Evolutionary conservation across 2,329 filamentous ascomycete genomes (phyloP).

Genomic region (Pyricularia pennisetigena): DNA sequence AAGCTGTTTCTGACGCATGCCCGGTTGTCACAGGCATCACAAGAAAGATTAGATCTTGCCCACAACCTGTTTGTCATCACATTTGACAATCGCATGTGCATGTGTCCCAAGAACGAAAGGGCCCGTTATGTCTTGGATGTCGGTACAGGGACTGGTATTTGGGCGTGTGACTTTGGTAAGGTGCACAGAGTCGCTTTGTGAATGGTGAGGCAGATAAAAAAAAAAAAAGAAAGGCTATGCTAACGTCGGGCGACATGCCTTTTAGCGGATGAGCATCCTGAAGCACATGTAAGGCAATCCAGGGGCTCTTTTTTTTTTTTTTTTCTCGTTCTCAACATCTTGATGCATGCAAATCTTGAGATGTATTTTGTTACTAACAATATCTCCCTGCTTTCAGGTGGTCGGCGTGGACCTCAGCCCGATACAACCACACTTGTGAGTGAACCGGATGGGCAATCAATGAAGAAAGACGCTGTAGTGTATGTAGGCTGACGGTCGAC

Average conservation of each 20-base stretch:
- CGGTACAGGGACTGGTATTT: slow-evolving; percentile 22
- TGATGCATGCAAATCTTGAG: background rate
- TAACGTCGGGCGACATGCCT: background rate
- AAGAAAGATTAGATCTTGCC: slow-evolving; percentile 15
- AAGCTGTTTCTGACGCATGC: background rate
- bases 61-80: slow-evolving; percentile 14
- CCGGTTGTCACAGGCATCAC: slow-evolving; percentile 10
- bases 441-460: background rate
- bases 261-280: slow-evolving; percentile 16
- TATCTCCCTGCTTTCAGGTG: slow-evolving; percentile 2
- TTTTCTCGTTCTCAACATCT: background rate
- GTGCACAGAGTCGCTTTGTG: background rate
- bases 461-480: too few species aligned
- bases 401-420: slow-evolving; percentile 22
- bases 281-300: slow-evolving; percentile 9
- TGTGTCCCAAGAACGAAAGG: slow-evolving; percentile 5
- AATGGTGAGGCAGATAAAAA: too few species aligned
- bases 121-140: slow-evolving; percentile 19
- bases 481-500: background rate
- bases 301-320: background rate
- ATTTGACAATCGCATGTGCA: slow-evolving; percentile 12
- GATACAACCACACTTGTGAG: slow-evolving; percentile 22
- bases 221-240: too few species aligned
- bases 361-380: background rate
- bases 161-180: slow-evolving; percentile 21